Evolutionary conservation across 78 protist genomes (phyloP).

Genomic region (Dictyostelium firmibasis): DNA sequence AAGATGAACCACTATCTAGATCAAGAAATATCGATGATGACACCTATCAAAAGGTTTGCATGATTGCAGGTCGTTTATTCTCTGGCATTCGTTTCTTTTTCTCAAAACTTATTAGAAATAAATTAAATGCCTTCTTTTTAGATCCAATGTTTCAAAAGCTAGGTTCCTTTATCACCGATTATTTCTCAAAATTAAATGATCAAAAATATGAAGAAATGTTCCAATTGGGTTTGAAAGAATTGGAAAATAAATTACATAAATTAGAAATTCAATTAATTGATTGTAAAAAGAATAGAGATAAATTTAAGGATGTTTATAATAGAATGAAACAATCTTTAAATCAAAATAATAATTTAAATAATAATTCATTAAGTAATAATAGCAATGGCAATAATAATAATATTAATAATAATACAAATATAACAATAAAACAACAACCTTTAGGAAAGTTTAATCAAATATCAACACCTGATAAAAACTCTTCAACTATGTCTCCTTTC

Average conservation of each 20-base stretch:
- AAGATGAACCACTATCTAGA: background rate
- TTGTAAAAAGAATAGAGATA: slow-evolving; percentile 70
- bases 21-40: slow-evolving; percentile 65
- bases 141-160: slow-evolving; percentile 82
- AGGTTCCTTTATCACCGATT: slow-evolving; percentile 46
- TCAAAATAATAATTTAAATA: background rate
- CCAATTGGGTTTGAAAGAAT: slow-evolving; percentile 69
- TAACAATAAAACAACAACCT: background rate
- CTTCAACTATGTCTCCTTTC: background rate
- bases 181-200: slow-evolving; percentile 72
- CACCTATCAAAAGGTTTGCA: slow-evolving; percentile 57
- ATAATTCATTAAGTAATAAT: too few species aligned
- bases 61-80: slow-evolving; percentile 77
- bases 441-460: background rate
- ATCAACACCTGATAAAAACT: background rate
- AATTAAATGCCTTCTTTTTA: slow-evolving; percentile 89
- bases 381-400: background rate
- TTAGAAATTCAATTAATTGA: slow-evolving; percentile 63
- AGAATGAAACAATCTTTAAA: slow-evolving; percentile 3
- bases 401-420: background rate
- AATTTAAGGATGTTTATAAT: slow-evolving; percentile 75
- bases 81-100: slow-evolving; percentile 86
- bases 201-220: slow-evolving; percentile 79
- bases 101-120: slow-evolving; percentile 75
- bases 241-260: slow-evolving; percentile 6